Evolutionary conservation across 441 rosid species (phyloP).

Genomic region (Pelargonium cotyledonis): DNA sequence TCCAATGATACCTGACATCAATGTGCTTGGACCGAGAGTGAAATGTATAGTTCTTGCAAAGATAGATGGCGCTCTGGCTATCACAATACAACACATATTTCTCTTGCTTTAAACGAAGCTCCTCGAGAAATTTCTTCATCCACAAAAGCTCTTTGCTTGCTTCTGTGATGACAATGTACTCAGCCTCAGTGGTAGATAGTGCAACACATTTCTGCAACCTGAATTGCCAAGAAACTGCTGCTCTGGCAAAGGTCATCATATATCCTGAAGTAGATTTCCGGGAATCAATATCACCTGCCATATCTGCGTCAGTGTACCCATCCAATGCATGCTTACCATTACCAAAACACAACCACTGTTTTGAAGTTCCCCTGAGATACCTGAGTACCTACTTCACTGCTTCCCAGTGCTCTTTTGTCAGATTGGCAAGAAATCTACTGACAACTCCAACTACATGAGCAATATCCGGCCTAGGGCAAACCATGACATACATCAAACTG

Average conservation of each 20-base stretch:
- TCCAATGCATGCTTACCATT: neutral
- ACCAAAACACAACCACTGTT: neutral
- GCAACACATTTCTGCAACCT: conserved; percentile 6
- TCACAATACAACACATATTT: neutral
- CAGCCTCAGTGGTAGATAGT: neutral
- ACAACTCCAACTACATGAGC: neutral
- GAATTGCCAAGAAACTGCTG: conserved; percentile 1
- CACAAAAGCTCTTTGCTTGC: neutral
- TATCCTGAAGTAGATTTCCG: conserved; percentile 3
- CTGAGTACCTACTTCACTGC: neutral
- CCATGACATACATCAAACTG: conserved; percentile 8
- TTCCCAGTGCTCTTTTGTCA: neutral
- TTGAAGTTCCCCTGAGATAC: too few species aligned
- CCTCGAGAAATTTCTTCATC: conserved; percentile 6
- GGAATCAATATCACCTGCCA: conserved; percentile 8
- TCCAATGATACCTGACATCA: conserved; percentile 10
- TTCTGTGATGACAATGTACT: neutral
- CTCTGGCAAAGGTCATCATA: conserved; percentile 7
- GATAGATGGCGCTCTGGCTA: neutral
- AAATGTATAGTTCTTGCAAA: conserved; percentile 4
- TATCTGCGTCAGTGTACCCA: conserved; percentile 3
- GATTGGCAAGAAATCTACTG: neutral
- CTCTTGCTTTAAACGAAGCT: neutral
- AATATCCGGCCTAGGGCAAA: neutral
- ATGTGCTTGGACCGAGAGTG: conserved; percentile 12